These are phyloP conservation scores for Podospora fimiseda DNA, from an alignment of 495 filamentous ascomycete species.

Conservation along the genomic window DNA sequence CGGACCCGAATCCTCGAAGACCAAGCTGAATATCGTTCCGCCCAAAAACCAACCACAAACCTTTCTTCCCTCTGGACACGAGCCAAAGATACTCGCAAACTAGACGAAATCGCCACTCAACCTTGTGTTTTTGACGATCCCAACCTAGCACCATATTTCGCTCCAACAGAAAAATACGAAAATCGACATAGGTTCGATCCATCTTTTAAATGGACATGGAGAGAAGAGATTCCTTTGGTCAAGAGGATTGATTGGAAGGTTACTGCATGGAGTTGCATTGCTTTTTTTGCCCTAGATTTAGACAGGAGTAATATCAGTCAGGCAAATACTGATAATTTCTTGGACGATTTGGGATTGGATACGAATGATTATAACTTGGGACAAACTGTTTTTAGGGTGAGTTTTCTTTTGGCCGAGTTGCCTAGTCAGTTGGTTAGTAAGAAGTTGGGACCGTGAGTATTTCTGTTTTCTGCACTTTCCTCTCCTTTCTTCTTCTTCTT, in stretches of 20 bases:
- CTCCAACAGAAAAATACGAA: slow-evolving; percentile 42
- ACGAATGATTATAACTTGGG: slow-evolving; percentile 50
- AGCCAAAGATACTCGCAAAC: neutral
- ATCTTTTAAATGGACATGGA: slow-evolving; percentile 44
- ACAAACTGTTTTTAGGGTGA: slow-evolving; percentile 64
- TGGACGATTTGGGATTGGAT: slow-evolving; percentile 26
- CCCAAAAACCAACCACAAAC: slow-evolving; percentile 2
- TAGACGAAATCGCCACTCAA: slow-evolving; percentile 43
- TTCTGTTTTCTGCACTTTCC: too few species aligned
- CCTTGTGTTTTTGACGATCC: slow-evolving; percentile 48
- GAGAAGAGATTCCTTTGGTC: slow-evolving; percentile 35
- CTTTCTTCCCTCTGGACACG: slow-evolving; percentile 1
- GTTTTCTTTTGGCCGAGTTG: slow-evolving; percentile 62
- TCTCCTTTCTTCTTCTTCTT: too few species aligned
- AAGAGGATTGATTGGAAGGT: slow-evolving; percentile 28
- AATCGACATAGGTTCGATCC: slow-evolving; percentile 49
- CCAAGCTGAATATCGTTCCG: neutral
- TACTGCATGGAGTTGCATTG: slow-evolving; percentile 16
- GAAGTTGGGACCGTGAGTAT: slow-evolving; percentile 49
- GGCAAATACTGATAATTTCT: slow-evolving; percentile 32
- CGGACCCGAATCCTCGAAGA: neutral
- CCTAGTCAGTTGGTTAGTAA: slow-evolving; percentile 70
- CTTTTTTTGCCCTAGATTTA: slow-evolving; percentile 23
- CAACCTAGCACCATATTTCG: slow-evolving; percentile 39
- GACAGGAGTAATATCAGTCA: slow-evolving; percentile 22